These are phyloP conservation scores for Hyphopichia burtonii DNA, from an alignment of 1,139 yeast genomes.

Conservation along the genomic window DNA sequence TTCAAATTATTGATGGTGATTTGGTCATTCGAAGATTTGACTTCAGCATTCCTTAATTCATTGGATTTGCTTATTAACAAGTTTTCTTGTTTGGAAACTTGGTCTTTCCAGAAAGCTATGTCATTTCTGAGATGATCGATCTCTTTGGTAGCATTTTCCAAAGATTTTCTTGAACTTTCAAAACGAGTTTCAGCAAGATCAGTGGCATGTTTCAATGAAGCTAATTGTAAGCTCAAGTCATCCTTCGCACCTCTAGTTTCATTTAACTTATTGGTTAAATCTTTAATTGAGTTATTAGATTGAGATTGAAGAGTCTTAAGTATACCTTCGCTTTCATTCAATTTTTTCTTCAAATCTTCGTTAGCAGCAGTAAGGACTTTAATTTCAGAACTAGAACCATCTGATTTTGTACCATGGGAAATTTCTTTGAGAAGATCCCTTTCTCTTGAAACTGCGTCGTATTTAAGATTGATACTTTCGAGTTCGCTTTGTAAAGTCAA, in stretches of 20 bases:
- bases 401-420: slow-evolving; percentile 14
- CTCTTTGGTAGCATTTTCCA: slow-evolving; percentile 48
- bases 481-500: slow-evolving; percentile 64
- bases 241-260: slow-evolving; percentile 25
- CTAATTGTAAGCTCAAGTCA: slow-evolving; percentile 29
- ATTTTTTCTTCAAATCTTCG: slow-evolving; percentile 26
- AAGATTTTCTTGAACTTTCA: slow-evolving; percentile 27
- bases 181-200: slow-evolving; percentile 37
- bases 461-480: slow-evolving; percentile 46
- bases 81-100: slow-evolving; percentile 56
- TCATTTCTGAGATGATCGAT: slow-evolving; percentile 49
- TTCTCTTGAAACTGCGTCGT: slow-evolving; percentile 57
- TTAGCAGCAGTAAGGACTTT: slow-evolving; percentile 28
- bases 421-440: slow-evolving; percentile 62
- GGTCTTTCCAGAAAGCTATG: slow-evolving; percentile 47
- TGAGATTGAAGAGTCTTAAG: slow-evolving; percentile 32
- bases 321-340: slow-evolving; percentile 26
- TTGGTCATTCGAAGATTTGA: slow-evolving; percentile 44
- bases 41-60: slow-evolving; percentile 57
- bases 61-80: slow-evolving; percentile 54
- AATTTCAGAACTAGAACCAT: slow-evolving; percentile 13
- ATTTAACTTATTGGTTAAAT: slow-evolving; percentile 28
- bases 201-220: slow-evolving; percentile 29
- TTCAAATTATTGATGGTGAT: slow-evolving; percentile 48
- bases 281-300: slow-evolving; percentile 20